Evolutionary conservation across 2,329 filamentous ascomycete genomes (phyloP), one percentile per base, ranked within the genome.

Genomic region (Penicillium sp.): DNA sequence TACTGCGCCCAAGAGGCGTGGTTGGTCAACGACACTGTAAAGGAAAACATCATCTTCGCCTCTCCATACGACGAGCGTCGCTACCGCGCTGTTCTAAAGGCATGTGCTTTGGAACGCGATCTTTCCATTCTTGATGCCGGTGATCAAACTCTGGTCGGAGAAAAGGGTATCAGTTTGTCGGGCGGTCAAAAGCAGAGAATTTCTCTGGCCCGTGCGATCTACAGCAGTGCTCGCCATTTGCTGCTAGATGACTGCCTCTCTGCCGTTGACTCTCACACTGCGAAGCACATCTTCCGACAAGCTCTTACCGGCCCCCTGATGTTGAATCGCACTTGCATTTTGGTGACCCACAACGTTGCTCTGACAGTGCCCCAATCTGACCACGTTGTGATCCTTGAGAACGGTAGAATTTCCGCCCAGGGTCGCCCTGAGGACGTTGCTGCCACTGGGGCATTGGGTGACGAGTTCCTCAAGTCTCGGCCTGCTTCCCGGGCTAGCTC

Each of bases 131-230:
- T 99, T 1, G 92, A 97, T 70, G 86, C 87, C 56, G 94, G 94
- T 38, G 94, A 99, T 69, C 85, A 95, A 72, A 97, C 94, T 0
- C 78, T 97, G 19, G 94, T 99, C 30, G 94, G 94, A 47, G 94
- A 99, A 71, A 99, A 97, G 75, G 94, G 94, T 32, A 96, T 99
- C 58, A 93, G 93, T 14, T 83, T 99, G 13, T 99, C 94, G 7
- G 94, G 94, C 60, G 94, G 94, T 7, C 94, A 99, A 75, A 97
- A 97, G 75, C 94, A 99, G 74, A 87, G 94, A 55, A 97, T 99
- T 47, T 97, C 93, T 13, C 82, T 99, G 41, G 94, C 94, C n/a
- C 87, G 94, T 62, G 94, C 94, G 1, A 81, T 99, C n/a, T 99
- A 99, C 75, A 96, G 91, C 61, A 93, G 91, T 73, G 95, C 92